These are phyloP conservation scores for Boletellus ananiceps DNA, from an alignment of 768 basidiomycete genomes.

Conservation along the genomic window DNA sequence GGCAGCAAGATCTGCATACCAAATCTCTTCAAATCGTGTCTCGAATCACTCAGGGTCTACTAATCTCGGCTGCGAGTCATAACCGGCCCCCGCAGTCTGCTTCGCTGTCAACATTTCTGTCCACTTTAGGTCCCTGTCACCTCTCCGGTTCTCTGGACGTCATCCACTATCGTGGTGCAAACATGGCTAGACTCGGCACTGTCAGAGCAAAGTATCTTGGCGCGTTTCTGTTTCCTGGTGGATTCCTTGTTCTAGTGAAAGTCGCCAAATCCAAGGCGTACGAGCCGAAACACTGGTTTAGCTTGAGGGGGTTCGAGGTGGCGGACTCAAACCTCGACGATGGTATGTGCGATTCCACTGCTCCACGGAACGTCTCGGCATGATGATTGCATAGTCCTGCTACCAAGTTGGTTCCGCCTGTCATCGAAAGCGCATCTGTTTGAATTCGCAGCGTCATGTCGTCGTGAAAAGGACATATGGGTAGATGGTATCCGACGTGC, in stretches of 20 bases:
- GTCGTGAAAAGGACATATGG: conserved; percentile 86
- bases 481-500: conserved; percentile 60
- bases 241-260: conserved; percentile 85
- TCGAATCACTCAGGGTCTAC: conserved; percentile 47
- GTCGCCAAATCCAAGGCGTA: conserved; percentile 76
- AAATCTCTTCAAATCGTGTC: conserved; percentile 68
- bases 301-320: conserved; percentile 67
- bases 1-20: conserved; percentile 55
- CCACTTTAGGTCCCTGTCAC: conserved; percentile 72
- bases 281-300: conserved; percentile 87
- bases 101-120: conserved; percentile 54
- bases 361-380: conserved; percentile 3
- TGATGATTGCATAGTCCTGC: conserved; percentile 46
- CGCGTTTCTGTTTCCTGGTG: conserved; percentile 82
- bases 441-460: conserved; percentile 83
- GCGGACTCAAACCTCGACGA: conserved; percentile 65
- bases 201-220: conserved; percentile 84
- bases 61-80: conserved; percentile 25
- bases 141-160: conserved; percentile 88
- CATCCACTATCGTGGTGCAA: conserved; percentile 58
- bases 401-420: conserved; percentile 80
- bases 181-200: conserved; percentile 41
- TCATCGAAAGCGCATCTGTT: conserved; percentile 66
- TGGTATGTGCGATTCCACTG: conserved; percentile 50
- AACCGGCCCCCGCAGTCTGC: conserved; percentile 32